These are phyloP conservation scores for Alternaria ventricosa DNA, from an alignment of 2,329 filamentous ascomycete genomes.

Conservation along the genomic window DNA sequence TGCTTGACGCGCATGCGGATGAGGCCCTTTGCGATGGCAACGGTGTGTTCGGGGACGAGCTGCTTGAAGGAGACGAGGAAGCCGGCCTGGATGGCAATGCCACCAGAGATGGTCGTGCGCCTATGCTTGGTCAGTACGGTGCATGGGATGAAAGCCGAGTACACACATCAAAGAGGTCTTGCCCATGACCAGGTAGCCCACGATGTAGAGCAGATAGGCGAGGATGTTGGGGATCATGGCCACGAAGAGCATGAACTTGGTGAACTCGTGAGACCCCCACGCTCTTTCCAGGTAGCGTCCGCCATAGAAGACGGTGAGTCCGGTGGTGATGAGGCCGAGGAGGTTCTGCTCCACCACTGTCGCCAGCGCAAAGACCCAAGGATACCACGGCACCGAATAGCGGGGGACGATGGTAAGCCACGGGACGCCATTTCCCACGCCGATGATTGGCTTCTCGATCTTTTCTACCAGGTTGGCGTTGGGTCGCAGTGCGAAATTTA, in stretches of 20 bases:
- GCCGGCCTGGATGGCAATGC: constrained; percentile 85
- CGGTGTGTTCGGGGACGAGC: constrained; percentile 94
- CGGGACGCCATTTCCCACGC: constrained; percentile 71
- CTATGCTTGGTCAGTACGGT: constrained; percentile 32
- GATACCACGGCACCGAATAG: constrained; percentile 77
- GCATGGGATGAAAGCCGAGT: not conserved
- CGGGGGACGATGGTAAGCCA: constrained; percentile 89
- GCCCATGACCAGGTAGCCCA: constrained; percentile 74
- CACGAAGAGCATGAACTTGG: constrained; percentile 82
- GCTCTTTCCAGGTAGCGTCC: constrained; percentile 94
- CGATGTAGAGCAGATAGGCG: constrained; percentile 73
- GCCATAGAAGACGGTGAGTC: constrained; percentile 83
- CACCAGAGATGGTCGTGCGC: constrained; percentile 85
- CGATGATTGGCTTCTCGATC: constrained; percentile 51
- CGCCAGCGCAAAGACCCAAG: constrained; percentile 88
- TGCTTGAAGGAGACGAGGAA: constrained; percentile 98
- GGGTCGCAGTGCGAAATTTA: constrained; percentile 77
- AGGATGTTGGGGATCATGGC: constrained; percentile 81
- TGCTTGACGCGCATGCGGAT: constrained; percentile 87
- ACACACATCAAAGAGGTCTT: constrained; percentile 73
- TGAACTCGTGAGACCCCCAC: constrained; percentile 91
- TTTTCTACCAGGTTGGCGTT: constrained; percentile 53
- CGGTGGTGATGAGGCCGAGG: constrained; percentile 80
- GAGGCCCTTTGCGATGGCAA: constrained; percentile 87
- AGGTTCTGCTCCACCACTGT: constrained; percentile 93